Evolutionary conservation across 805 yeast genomes (phyloP).

Genomic region (Peterozyma toletana): DNA sequence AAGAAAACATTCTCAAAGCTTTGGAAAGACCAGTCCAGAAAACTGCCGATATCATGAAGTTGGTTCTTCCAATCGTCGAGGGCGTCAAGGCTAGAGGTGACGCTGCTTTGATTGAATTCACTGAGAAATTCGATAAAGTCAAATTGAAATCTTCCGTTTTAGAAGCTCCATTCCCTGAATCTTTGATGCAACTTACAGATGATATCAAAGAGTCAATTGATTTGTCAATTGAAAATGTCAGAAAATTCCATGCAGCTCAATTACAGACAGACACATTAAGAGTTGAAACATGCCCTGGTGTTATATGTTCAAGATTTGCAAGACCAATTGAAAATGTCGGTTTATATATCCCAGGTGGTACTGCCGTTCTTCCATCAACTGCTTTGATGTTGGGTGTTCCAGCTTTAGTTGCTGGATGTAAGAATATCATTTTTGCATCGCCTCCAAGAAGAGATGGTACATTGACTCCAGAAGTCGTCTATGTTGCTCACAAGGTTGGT

Average conservation of each 20-base stretch:
- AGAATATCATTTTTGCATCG: conserved; percentile 84
- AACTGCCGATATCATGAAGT: conserved; percentile 85
- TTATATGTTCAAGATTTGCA: conserved; percentile 87
- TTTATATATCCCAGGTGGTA: conserved; percentile 96
- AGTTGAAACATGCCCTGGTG: conserved; percentile 94
- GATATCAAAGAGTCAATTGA: conserved; percentile 81
- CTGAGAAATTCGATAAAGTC: conserved; percentile 89
- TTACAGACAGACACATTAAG: conserved; percentile 61
- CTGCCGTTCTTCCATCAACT: conserved; percentile 96
- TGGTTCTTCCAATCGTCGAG: conserved; percentile 85
- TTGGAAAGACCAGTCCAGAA: conserved; percentile 93
- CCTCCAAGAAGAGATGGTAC: conserved; percentile 94
- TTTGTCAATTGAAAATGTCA: conserved; percentile 80
- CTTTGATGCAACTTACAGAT: conserved; percentile 65
- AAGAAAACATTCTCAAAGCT: conserved; percentile 47
- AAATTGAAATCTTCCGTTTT: conserved; percentile 64
- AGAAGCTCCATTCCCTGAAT: conserved; percentile 80
- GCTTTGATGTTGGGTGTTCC: conserved; percentile 98
- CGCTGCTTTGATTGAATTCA: conserved; percentile 77
- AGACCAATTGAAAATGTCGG: conserved; percentile 95
- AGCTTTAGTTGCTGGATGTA: conserved; percentile 95
- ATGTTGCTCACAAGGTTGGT: conserved; percentile 94
- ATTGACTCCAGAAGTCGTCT: conserved; percentile 93
- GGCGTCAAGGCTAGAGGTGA: conserved; percentile 77
- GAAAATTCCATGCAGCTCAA: conserved; percentile 92